Evolutionary conservation across 1,284 basidiomycete species (phyloP).

Genomic region (Fomitopsis pinicola): DNA sequence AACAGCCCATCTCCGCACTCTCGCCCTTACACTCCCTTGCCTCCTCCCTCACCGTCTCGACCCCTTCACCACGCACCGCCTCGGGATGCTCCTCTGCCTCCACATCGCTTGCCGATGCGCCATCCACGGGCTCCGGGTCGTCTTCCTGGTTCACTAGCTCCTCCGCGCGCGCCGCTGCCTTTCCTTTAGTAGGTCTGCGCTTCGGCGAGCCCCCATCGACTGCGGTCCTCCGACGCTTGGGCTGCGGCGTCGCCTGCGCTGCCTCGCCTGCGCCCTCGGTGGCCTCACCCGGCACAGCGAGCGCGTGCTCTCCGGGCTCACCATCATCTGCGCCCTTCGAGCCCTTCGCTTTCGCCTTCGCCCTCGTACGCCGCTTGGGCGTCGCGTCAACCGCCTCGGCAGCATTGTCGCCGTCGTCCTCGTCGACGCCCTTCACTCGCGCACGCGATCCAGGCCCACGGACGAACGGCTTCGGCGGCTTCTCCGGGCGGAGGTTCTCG

Average conservation of each 20-base stretch:
- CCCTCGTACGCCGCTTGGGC: neutral
- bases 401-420: neutral
- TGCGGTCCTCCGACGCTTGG: no score
- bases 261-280: no score
- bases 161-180: neutral
- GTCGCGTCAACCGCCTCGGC: neutral
- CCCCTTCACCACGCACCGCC: constrained; percentile 6
- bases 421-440: constrained; percentile 1
- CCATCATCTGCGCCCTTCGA: neutral
- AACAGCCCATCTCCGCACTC: neutral
- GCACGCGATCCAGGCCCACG: constrained; percentile 18
- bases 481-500: constrained; percentile 37
- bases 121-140: constrained; percentile 12
- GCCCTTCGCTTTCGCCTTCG: neutral
- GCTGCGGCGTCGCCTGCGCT: no score
- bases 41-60: constrained; percentile 4
- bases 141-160: constrained; percentile 4
- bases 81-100: constrained; percentile 18
- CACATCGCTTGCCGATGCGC: constrained; percentile 8
- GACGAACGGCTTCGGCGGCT: constrained; percentile 37
- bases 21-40: neutral
- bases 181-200: neutral
- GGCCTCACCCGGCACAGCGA: no score
- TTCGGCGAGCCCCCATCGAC: neutral
- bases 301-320: neutral